phyloP scores from a whole-genome alignment of 164 flowering plant species.

The Vitis amurensis region DNA sequence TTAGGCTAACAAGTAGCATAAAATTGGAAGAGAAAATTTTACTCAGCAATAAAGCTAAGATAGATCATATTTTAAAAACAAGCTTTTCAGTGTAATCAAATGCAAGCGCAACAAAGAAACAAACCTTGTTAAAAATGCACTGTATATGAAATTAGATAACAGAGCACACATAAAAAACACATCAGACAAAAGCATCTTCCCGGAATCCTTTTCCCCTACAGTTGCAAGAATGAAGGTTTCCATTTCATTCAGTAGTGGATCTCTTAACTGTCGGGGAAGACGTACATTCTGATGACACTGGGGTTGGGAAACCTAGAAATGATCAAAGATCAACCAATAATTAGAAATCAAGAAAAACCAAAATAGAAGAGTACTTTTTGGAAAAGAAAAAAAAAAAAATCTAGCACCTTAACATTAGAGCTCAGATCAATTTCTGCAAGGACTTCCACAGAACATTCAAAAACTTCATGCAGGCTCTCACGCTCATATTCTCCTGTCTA shows the following conservation, averaged over 20 bases:
- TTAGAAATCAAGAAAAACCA: conserved; percentile 4
- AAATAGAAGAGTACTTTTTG: not conserved
- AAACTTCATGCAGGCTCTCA: conserved; percentile 33
- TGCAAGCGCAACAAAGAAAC: conserved; percentile 6
- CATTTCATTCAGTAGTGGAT: conserved; percentile 62
- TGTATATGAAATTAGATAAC: conserved; percentile 62
- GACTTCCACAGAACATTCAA: conserved; percentile 71
- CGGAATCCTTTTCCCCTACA: conserved; percentile 39
- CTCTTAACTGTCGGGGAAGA: conserved; percentile 69
- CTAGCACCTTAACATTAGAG: conserved; percentile 48
- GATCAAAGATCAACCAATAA: conserved; percentile 3
- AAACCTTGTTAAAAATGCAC: conserved; percentile 58
- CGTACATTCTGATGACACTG: conserved; percentile 35
- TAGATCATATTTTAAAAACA: not conserved
- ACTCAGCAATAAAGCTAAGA: too few relatives aligned
- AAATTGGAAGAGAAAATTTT: too few relatives aligned
- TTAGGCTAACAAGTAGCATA: too few relatives aligned
- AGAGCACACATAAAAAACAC: conserved; percentile 57
- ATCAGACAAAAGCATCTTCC: conserved; percentile 50
- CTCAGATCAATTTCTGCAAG: conserved; percentile 49
- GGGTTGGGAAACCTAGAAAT: conserved; percentile 38
- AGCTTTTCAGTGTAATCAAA: not conserved
- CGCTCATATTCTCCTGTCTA: conserved; percentile 48
- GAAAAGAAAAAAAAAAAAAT: not conserved
- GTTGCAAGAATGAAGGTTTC: conserved; percentile 48